Evolutionary conservation across 2,329 filamentous ascomycete genomes (phyloP).

Genomic region (Botryotinia convoluta): DNA sequence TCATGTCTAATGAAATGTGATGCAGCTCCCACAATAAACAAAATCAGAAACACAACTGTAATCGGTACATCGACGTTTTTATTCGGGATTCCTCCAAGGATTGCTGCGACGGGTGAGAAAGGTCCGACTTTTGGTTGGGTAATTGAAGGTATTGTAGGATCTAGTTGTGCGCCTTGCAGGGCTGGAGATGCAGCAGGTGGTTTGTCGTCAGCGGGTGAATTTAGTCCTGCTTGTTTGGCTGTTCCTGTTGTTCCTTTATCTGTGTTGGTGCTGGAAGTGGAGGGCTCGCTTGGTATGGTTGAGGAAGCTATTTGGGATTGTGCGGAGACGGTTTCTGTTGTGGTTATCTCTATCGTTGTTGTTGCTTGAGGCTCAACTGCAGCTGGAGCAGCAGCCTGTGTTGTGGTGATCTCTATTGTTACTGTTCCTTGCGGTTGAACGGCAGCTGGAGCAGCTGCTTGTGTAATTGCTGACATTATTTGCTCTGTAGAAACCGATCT

Average conservation of each 20-base stretch:
- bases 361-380: background rate
- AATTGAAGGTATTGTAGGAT: background rate
- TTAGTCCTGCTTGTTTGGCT: background rate
- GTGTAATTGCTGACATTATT: background rate
- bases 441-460: background rate
- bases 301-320: background rate
- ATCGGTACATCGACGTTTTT: background rate
- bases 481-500: background rate
- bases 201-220: background rate
- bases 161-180: background rate
- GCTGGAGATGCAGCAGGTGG: background rate
- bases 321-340: background rate
- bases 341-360: background rate
- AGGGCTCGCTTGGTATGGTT: background rate
- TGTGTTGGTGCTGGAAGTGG: background rate
- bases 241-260: background rate
- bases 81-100: background rate
- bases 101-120: background rate
- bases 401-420: background rate
- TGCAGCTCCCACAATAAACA: background rate
- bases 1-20: background rate
- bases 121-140: background rate
- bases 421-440: background rate
- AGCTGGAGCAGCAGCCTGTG: background rate
- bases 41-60: background rate